Evolutionary conservation across 371 early-diverging fungal species (phyloP), one percentile per base, ranked within the genome.

Genomic region (Smittium culicis): DNA sequence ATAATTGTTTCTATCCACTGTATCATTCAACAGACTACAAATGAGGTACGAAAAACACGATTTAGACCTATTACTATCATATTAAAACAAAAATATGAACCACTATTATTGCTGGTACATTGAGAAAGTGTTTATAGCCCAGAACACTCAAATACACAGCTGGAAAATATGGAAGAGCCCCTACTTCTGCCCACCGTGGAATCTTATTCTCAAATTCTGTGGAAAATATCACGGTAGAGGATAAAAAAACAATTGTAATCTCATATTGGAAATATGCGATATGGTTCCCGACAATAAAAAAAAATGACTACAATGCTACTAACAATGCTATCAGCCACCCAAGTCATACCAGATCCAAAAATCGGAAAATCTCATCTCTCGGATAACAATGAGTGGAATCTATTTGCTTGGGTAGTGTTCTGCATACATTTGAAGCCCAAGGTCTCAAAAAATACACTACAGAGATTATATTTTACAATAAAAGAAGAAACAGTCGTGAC

Each of bases 11-110:
- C 65, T 70, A 24, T 57, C 67, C 2, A 32, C 24, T 2, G 28
- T 16, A n/a, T 29, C 54, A 34, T 70, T 70, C 57, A 20, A 30
- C 2, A 34, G 27, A 1, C 35, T 56, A 0, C 31, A 64, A 1
- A 14, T 34, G 35, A 2, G 30, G 1, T 34, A 66, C 29, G 67
- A 60, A 2, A 30, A 1, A 1, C n/a, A 67, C 33, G 29, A 28
- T 17, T 59, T 79, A 17, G 77, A 79, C 57, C 71, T 69, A 29
- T 79, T 79, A 57, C 76, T 73, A 2, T 35, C 73, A 1, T 27
- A 67, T n/a, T 66, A 54, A 31, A 69, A 29, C 61, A 69, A 35
- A 66, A 27, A 63, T 17, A n/a, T 69, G 1, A 29, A 27, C 31
- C 1, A 8, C 20, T 77, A 34, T 55, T 74, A 73, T 73, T 68